These are phyloP conservation scores for Xanthoconium purpureum DNA, from an alignment of 768 basidiomycete genomes.

Conservation along the genomic window DNA sequence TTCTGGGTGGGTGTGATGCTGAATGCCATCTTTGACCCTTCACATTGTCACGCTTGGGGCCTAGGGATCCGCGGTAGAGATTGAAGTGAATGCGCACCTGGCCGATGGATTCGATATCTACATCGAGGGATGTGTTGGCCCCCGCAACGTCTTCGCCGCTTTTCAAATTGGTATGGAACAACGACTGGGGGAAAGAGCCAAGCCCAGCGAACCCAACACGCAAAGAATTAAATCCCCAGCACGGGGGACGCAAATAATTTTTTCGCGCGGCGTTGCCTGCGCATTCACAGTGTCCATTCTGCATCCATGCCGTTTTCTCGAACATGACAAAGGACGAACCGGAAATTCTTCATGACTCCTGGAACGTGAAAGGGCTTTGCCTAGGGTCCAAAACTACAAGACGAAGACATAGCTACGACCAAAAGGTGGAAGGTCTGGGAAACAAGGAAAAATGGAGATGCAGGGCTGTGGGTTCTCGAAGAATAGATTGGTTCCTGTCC, in stretches of 20 bases:
- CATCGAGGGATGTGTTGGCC: neutral
- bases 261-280: neutral
- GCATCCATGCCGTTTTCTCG: constrained; percentile 21
- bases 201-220: too few species aligned
- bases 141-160: neutral
- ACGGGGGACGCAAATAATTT: neutral
- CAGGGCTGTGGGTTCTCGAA: constrained; percentile 4
- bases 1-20: neutral
- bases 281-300: neutral
- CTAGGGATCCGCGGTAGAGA: constrained; percentile 26
- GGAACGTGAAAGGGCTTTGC: neutral
- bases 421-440: neutral
- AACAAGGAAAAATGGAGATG: neutral
- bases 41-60: constrained; percentile 23
- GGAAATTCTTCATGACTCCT: constrained; percentile 3
- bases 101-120: neutral
- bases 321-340: constrained; percentile 11
- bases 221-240: neutral
- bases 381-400: constrained; percentile 3
- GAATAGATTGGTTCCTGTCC: neutral
- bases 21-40: constrained; percentile 20
- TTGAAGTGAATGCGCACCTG: neutral
- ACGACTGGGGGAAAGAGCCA: too few species aligned
- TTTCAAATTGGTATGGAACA: neutral
- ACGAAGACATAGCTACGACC: neutral